Conservation (phyloP, 2,329 filamentous ascomycete species). For the Septoria petroselini region DNA sequence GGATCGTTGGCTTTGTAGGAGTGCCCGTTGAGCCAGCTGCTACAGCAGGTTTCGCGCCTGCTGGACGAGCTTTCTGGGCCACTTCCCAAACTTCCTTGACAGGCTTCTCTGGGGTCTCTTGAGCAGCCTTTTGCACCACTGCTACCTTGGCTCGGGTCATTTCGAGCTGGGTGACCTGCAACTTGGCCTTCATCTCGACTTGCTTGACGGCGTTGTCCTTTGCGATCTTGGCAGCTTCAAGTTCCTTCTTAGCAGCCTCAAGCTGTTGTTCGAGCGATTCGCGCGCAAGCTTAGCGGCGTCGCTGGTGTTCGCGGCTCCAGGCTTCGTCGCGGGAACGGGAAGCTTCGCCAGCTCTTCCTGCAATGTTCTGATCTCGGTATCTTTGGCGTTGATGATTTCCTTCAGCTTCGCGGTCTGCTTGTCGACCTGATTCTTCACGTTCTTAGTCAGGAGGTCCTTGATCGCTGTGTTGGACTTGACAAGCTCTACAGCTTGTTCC, state of each 20-base stretch:
- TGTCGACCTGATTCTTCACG: slow-evolving; percentile 49
- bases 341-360: slow-evolving; percentile 18
- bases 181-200: slow-evolving; percentile 56
- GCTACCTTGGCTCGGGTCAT: slow-evolving; percentile 67
- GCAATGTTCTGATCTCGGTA: slow-evolving; percentile 32
- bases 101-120: slow-evolving; percentile 78
- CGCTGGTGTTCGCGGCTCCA: slow-evolving; percentile 5
- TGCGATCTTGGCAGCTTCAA: slow-evolving; percentile 31
- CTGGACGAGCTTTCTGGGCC: slow-evolving; percentile 59
- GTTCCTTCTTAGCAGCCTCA: slow-evolving; percentile 29
- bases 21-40: slow-evolving; percentile 15
- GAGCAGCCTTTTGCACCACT: slow-evolving; percentile 75
- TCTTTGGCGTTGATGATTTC: slow-evolving; percentile 35
- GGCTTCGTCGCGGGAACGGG: slow-evolving; percentile 1
- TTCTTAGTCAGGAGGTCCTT: slow-evolving; percentile 56
- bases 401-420: slow-evolving; percentile 41
- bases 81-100: slow-evolving; percentile 84
- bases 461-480: slow-evolving; percentile 50
- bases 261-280: slow-evolving; percentile 30
- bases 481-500: slow-evolving; percentile 50
- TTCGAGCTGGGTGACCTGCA: slow-evolving; percentile 71
- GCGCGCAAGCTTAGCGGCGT: slow-evolving; percentile 21
- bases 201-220: slow-evolving; percentile 41
- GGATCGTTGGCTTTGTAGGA: slow-evolving; percentile 20
- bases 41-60: slow-evolving; percentile 28